phyloP scores from a whole-genome alignment of 345 rosid genomes.

The Salix exigua region DNA sequence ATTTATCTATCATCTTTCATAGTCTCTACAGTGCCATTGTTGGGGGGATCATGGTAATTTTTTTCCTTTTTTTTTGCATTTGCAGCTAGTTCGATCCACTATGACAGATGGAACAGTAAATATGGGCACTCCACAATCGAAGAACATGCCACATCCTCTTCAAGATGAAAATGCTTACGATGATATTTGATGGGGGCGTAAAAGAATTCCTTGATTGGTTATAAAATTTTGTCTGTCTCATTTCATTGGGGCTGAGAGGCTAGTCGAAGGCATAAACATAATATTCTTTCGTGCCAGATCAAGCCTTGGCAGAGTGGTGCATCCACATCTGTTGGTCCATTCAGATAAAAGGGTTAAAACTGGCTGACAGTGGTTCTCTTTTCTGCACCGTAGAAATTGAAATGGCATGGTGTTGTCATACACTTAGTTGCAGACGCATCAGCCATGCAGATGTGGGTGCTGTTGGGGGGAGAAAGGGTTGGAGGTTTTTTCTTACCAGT shows the following conservation, averaged over 20 bases:
- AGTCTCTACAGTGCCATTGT: background rate
- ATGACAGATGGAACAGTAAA: slow-evolving; percentile 57
- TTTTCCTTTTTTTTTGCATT: background rate
- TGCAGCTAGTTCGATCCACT: slow-evolving; percentile 58
- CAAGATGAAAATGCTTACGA: slow-evolving; percentile 44
- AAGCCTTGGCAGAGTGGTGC: background rate
- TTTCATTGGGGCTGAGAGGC: background rate
- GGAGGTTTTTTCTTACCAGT: too few species aligned
- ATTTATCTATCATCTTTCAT: background rate
- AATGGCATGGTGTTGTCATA: background rate
- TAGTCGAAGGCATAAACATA: background rate
- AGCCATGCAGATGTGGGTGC: background rate
- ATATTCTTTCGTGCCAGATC: background rate
- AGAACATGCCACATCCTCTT: slow-evolving; percentile 29
- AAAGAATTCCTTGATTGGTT: background rate
- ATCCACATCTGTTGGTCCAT: background rate
- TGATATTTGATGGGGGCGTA: slow-evolving; percentile 27
- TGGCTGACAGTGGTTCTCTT: background rate
- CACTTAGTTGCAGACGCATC: background rate
- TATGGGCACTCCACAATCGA: slow-evolving; percentile 30
- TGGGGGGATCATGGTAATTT: background rate
- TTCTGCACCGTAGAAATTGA: background rate
- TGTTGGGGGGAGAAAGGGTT: background rate
- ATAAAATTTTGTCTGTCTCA: too few species aligned
- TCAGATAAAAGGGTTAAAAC: background rate